Evolutionary conservation across 805 yeast species (phyloP), one percentile per base, ranked within the genome.

Genomic region (Yamadazyma kitorensis): DNA sequence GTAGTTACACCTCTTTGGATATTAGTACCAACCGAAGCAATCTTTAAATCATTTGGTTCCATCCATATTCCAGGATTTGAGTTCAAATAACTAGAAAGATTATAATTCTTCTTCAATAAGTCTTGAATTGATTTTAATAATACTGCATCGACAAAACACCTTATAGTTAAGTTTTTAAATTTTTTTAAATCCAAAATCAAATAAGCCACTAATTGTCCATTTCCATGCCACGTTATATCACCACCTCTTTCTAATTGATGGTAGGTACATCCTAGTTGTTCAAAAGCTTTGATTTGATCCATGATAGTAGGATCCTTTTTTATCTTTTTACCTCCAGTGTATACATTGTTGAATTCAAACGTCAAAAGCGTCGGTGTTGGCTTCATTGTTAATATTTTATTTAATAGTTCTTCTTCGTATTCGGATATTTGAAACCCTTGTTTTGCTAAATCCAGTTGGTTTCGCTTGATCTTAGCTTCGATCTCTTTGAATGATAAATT

Each of bases 201-300:
- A 52, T 91, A 93, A 4, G 86, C 78, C 2, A 89, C 96, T 24
- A 87, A 54, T 58, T 93, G 99, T 0, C 98, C 98, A 1, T 93
- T 84, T 0, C 98, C 98, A 61, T 93, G 99, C 68, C 86, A 93
- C 0, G 98, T 93, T 1, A 93, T 78, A 54, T 93, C 95, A 0
- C 99, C 99, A 11, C 99, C 99, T 41, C 99, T 68, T 34, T 78
- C 78, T 0, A 93, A 74, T 48, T 86, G 91, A n/a, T 80, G 72
- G 51, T 78, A 85, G 19, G 70, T 69, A 11, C 88, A 82, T n/a
- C 71, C 71, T 25, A 65, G 39, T 18, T 30, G 37, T 31, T 59
- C 49, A 45, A 53, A 63, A 22, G 42, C 43, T 31, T 41, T 24
- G 25, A 55, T 50, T 47, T 58, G 55, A 5, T 47, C 52, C 13